phyloP scores from a whole-genome alignment of 1,284 basidiomycete genomes.

The Boletus hoseneyae region DNA sequence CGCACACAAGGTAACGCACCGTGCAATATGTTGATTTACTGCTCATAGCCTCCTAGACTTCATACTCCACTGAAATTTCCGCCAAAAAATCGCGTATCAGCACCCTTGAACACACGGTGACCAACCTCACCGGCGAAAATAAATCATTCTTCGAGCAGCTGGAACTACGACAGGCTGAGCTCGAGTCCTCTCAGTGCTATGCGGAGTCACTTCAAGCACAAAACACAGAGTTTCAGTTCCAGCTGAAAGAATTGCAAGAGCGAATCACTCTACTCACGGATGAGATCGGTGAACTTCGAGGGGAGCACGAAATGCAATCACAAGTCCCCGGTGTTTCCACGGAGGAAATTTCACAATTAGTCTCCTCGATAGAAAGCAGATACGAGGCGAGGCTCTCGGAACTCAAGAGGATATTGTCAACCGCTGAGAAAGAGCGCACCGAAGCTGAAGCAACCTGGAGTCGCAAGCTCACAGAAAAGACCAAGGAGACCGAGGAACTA shows the following conservation, averaged over 20 bases:
- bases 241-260: constrained; percentile 76
- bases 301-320: constrained; percentile 49
- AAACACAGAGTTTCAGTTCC: constrained; percentile 81
- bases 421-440: constrained; percentile 68
- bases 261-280: constrained; percentile 68
- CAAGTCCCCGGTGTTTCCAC: constrained; percentile 50
- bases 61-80: constrained; percentile 66
- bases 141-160: constrained; percentile 78
- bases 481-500: constrained; percentile 74
- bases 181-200: constrained; percentile 76
- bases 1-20: constrained; percentile 59
- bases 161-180: constrained; percentile 82
- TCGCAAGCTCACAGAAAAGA: constrained; percentile 70
- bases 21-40: not conserved
- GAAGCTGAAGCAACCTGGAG: constrained; percentile 86
- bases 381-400: constrained; percentile 75
- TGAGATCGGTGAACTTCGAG: constrained; percentile 62
- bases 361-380: constrained; percentile 74
- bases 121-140: constrained; percentile 68
- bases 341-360: constrained; percentile 70
- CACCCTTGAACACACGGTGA: constrained; percentile 67
- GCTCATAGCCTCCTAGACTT: constrained; percentile 44
- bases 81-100: constrained; percentile 61
- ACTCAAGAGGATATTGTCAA: constrained; percentile 53
- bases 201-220: constrained; percentile 72